Base-by-base conservation (phyloP, 2,329 filamentous ascomycete genomes). In the Cercospora sp. region DNA sequence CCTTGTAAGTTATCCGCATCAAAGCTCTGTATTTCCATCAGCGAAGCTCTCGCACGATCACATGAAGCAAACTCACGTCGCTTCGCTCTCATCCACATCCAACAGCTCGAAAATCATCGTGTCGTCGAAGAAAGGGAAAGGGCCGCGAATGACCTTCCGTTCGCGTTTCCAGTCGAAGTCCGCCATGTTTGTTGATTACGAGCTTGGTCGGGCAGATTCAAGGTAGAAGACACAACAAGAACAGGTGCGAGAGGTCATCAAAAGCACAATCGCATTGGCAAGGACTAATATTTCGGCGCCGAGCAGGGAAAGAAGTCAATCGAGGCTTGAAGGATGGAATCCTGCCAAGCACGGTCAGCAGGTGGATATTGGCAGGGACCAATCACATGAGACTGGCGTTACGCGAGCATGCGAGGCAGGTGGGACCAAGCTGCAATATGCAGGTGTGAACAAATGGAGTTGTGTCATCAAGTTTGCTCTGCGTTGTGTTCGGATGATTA, bases 91-190 rank as follows among this genome's bases (percentile, higher is more conserved):
- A 28, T 57, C 62, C 9, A 64, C 62, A n/a, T 64, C 62, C 32
- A 64, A 13, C 5, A 34, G 30, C n/a, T 64, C 62, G 51, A 64
- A 58, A 4, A 64, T 32, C 62, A 64, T 64, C 1, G 62, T 64
- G n/a, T 45, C 16, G 13, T 64, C 49, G 51, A 64, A 64, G 34
- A 57, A 64, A n/a, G 28, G 18, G 34, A 64, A 64, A 4, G 62
- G 62, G 12, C 62, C 62, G 7, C 62, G 28, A 21, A 64, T 5
- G 4, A 64, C 62, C 7, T 43, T 12, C n/a, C 62, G 28, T 30
- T 64, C 51, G 16, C 49, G 51, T 24, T 64, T n/a, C 62, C 62
- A 64, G 51, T 64, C 51, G 62, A 64, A 64, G 13, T 64, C 62
- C 16, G 30, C 62, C 62, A 64, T 64, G 5, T 34, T 13, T 37